Conservation (phyloP, 2,329 filamentous ascomycete species). For the Trichophaea hybrida region DNA sequence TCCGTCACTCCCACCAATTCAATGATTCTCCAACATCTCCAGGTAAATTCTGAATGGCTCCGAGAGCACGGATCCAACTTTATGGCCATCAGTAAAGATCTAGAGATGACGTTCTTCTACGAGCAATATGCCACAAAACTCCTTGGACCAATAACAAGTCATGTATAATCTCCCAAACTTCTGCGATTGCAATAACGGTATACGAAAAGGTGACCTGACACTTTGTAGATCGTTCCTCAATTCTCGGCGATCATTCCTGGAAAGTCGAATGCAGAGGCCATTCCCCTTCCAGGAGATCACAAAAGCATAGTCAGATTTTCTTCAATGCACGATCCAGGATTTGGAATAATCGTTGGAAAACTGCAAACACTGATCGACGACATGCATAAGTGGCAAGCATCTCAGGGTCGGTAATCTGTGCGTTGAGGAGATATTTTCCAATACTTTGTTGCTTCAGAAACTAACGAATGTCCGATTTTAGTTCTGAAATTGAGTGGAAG, state of each 20-base stretch:
- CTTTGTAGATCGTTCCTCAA: constrained; percentile 4
- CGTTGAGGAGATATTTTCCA: background rate
- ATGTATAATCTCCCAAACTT: background rate
- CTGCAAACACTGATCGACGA: background rate
- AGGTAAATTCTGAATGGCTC: constrained; percentile 5
- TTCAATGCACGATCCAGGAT: background rate
- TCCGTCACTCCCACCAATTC: background rate
- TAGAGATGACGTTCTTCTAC: constrained; percentile 7
- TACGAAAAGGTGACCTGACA: background rate
- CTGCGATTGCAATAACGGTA: background rate
- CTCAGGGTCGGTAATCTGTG: background rate
- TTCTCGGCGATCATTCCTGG: constrained; percentile 3
- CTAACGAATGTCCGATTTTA: background rate
- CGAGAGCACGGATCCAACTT: background rate
- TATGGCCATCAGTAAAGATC: background rate
- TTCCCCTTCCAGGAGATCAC: background rate
- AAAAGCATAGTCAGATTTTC: background rate
- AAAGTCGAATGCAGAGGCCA: background rate
- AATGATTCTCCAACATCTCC: constrained; percentile 1
- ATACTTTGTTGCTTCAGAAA: background rate
- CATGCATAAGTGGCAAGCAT: background rate
- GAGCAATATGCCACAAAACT: background rate
- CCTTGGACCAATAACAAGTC: background rate
- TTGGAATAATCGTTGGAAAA: background rate
- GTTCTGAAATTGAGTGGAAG: background rate